These are phyloP conservation scores for Phytophthora capsici DNA, from an alignment of 352 stramenopile genomes.

Conservation along the genomic window DNA sequence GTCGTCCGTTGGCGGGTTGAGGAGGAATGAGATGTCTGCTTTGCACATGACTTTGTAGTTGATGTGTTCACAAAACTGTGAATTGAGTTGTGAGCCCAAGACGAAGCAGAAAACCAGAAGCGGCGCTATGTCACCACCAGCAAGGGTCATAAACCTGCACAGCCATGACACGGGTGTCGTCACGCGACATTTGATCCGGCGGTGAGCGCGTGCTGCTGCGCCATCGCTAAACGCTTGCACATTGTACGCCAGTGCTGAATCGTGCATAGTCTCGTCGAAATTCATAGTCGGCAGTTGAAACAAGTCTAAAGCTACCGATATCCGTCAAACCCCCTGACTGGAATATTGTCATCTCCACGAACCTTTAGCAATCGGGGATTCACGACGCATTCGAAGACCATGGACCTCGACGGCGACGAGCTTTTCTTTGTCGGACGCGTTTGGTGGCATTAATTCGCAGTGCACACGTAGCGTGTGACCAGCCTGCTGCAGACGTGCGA, in stretches of 20 bases:
- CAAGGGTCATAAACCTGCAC: constrained; percentile 23
- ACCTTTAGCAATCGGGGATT: constrained; percentile 17
- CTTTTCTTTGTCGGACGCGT: constrained; percentile 8
- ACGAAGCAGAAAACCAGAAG: constrained; percentile 23
- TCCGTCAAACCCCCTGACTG: too few species aligned
- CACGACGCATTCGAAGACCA: background rate
- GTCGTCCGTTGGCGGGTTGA: constrained; percentile 33
- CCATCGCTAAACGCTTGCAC: background rate
- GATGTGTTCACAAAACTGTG: constrained; percentile 18
- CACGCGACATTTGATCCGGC: constrained; percentile 20
- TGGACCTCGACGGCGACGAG: constrained; percentile 3
- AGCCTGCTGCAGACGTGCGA: constrained; percentile 21
- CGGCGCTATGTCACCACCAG: constrained; percentile 7
- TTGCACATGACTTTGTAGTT: constrained; percentile 38
- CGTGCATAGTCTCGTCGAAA: constrained; percentile 15
- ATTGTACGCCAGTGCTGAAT: constrained; percentile 8
- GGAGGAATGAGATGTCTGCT: constrained; percentile 53
- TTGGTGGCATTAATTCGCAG: background rate
- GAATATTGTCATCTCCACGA: constrained; percentile 1
- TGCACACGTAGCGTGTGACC: background rate
- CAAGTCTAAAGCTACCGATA: background rate
- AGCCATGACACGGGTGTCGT: constrained; percentile 6
- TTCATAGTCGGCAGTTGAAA: background rate
- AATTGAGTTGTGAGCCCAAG: constrained; percentile 31
- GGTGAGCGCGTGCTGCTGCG: constrained; percentile 14